Base-by-base conservation (phyloP, 257 asterid species). In the Ocimum tenuiflorum region DNA sequence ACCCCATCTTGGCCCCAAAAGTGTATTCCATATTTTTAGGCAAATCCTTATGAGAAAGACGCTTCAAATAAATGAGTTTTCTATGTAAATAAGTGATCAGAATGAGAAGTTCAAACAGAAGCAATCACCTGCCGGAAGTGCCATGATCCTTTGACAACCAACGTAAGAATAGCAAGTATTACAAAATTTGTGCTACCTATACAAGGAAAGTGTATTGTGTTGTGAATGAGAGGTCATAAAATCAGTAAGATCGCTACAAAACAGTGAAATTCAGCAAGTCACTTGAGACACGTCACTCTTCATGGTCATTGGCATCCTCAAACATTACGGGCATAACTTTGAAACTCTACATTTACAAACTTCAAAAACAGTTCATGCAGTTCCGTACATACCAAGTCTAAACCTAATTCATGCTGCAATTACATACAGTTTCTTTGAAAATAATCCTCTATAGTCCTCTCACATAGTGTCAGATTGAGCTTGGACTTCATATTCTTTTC, bases 171-270 rank as follows among this genome's bases (percentile, higher is more conserved):
- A 10, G 99, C 94, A 53, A 94, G 83, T 73, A 94, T 74, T 51
- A 90, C 80, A 73, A 94, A 90, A 75, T 90, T 94, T 43, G 99
- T 84, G 83, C 97, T 77, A 47, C 99, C 99, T 89, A 81, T n/a
- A 50, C 24, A 60, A 24, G 19, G 36, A 59, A 62, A 60, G 19
- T 47, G n/a, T 18, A 69, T 56, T 35, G 57, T 11, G 61, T 23
- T 31, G 48, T 49, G 22, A 45, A 17, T 23, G 36, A 46, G 33
- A 41, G 48, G 33, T 31, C 45, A 69, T 3, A 20, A 7, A 60
- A 31, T 24, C 57, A 6, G 49, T 51, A 46, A 60, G n/a, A 45
- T 11, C 15, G 15, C 12, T 31, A 36, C 45, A 49, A 58, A 42
- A n/a, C n/a, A n/a, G n/a, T n/a, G n/a, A n/a, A n/a, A n/a, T n/a